Conservation (phyloP, 768 basidiomycete species). For the Cantharellus cinnabarinus region DNA sequence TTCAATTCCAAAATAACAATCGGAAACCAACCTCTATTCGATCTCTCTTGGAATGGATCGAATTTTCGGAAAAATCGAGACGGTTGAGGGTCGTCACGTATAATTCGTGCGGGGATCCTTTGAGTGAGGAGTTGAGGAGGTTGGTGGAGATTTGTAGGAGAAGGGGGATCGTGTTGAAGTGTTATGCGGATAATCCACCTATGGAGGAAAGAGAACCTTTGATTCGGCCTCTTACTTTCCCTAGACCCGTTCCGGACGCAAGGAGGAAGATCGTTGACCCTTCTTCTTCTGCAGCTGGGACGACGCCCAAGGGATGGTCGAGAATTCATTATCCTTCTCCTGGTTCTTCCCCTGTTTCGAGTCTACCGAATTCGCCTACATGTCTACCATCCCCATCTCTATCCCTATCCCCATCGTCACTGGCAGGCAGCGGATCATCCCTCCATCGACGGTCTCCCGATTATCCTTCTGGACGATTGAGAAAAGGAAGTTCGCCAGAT, state of each 20-base stretch:
- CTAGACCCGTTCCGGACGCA: neutral
- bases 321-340: neutral
- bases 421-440: too few relatives aligned
- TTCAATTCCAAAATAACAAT: neutral
- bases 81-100: neutral
- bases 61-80: neutral
- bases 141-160: neutral
- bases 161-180: neutral
- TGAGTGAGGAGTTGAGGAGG: neutral
- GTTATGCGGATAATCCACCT: neutral
- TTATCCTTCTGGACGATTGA: neutral
- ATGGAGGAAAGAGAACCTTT: neutral
- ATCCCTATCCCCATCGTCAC: neutral
- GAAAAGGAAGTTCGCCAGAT: neutral
- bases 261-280: neutral
- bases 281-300: neutral
- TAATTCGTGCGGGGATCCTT: neutral
- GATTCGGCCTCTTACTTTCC: neutral
- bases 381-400: neutral
- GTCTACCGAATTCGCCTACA: neutral
- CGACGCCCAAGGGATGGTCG: neutral
- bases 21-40: neutral
- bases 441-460: too few relatives aligned
- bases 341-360: neutral
- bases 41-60: neutral